phyloP scores from a whole-genome alignment of 768 basidiomycete species.

The Pleurotus citrinopileatus region DNA sequence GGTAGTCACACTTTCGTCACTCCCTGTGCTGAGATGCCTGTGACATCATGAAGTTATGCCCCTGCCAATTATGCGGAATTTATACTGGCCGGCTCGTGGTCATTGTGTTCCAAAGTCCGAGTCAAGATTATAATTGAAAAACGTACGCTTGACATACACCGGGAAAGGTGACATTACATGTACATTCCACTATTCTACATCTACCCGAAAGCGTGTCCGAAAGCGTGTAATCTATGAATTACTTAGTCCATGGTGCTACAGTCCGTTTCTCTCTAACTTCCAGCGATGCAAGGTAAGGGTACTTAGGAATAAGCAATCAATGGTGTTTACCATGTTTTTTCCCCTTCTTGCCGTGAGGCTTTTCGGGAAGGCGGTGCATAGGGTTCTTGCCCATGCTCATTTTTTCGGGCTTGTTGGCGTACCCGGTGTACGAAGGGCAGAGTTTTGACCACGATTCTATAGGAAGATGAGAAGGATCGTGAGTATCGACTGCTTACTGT shows the following conservation, averaged over 20 bases:
- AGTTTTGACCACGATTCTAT: conserved; percentile 4
- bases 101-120: too few species aligned
- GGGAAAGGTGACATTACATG: too few species aligned
- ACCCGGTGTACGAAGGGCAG: conserved; percentile 3
- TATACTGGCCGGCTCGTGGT: too few species aligned
- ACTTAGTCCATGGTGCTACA: not conserved
- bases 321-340: not conserved
- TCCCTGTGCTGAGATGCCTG: too few species aligned
- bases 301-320: not conserved
- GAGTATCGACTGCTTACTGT: not conserved
- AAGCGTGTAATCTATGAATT: too few species aligned
- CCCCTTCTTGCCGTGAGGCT: not conserved
- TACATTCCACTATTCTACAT: too few species aligned
- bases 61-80: too few species aligned
- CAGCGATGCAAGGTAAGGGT: not conserved
- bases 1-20: too few species aligned
- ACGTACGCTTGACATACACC: too few species aligned
- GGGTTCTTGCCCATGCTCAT: conserved; percentile 9
- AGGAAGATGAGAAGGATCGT: not conserved
- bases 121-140: too few species aligned
- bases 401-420: conserved; percentile 5
- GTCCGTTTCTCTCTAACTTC: not conserved
- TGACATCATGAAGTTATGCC: too few species aligned
- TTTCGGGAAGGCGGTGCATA: not conserved
- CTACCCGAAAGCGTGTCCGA: too few species aligned